These are phyloP conservation scores for Ustilago vetiveriae DNA, from an alignment of 1,284 basidiomycete species.

Conservation along the genomic window DNA sequence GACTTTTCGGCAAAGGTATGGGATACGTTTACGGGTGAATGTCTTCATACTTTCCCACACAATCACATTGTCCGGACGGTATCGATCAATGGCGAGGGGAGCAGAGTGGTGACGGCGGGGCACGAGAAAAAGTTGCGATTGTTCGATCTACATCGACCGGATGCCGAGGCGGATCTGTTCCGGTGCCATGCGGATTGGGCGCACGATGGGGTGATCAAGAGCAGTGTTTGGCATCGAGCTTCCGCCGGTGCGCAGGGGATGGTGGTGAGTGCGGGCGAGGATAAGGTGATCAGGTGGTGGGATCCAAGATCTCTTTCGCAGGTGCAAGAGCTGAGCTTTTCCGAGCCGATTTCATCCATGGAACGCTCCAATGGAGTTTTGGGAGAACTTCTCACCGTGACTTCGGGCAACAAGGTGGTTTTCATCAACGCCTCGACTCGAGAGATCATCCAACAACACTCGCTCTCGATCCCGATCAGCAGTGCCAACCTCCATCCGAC, in stretches of 20 bases:
- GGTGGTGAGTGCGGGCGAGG: slow-evolving; percentile 89
- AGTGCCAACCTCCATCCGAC: slow-evolving; percentile 92
- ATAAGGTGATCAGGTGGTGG: slow-evolving; percentile 93
- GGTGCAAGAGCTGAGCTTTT: slow-evolving; percentile 78
- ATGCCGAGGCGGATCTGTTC: slow-evolving; percentile 85
- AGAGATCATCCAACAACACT: slow-evolving; percentile 45
- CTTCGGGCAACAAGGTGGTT: slow-evolving; percentile 88
- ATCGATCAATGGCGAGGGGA: slow-evolving; percentile 77
- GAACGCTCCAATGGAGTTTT: slow-evolving; percentile 78
- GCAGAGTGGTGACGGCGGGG: slow-evolving; percentile 86
- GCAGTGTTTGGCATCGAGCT: slow-evolving; percentile 86
- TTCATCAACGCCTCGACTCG: slow-evolving; percentile 72
- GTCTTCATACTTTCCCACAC: slow-evolving; percentile 91
- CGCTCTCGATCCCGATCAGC: slow-evolving; percentile 73
- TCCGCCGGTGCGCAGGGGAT: slow-evolving; percentile 72
- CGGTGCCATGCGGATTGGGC: slow-evolving; percentile 49
- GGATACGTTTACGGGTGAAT: slow-evolving; percentile 90
- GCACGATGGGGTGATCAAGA: slow-evolving; percentile 90
- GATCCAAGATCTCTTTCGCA: slow-evolving; percentile 82
- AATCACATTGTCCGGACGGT: slow-evolving; percentile 97
- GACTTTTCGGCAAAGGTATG: slow-evolving; percentile 99
- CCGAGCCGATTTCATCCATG: slow-evolving; percentile 88
- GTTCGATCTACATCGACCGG: slow-evolving; percentile 78
- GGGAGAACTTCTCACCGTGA: slow-evolving; percentile 86
- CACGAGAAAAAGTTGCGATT: slow-evolving; percentile 97